A percentile compares a stretch with the other conserved stretches of the same genome.
phyloP scores from a whole-genome alignment of 2,329 filamentous ascomycete genomes.

The Chrysoporthe austroafricana region DNA sequence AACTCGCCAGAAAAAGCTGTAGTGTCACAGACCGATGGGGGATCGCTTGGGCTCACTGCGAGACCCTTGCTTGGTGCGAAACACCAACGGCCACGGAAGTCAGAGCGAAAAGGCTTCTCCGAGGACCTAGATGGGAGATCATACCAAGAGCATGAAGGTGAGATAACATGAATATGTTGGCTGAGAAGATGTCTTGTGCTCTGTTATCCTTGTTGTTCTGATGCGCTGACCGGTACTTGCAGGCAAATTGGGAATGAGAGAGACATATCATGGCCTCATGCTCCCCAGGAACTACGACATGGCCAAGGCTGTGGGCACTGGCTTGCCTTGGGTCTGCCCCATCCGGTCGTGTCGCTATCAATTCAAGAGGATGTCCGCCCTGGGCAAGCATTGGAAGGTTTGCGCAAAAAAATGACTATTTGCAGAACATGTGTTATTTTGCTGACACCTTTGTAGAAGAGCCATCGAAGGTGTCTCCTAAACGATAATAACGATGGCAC shows the following conservation, averaged over 20 bases:
- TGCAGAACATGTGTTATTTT: neutral
- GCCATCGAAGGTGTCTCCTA: slow-evolving; percentile 12
- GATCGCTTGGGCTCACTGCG: too few relatives aligned
- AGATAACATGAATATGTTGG: neutral
- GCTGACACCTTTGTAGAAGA: slow-evolving; percentile 2
- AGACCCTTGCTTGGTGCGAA: too few relatives aligned
- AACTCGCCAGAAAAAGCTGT: too few relatives aligned
- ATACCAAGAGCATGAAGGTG: neutral
- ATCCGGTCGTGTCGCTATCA: slow-evolving; percentile 15
- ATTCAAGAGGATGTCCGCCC: neutral
- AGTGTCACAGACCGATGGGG: too few relatives aligned
- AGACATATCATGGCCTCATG: neutral
- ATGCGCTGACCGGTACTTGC: neutral
- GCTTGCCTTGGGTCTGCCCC: slow-evolving; percentile 17
- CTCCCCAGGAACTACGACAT: slow-evolving; percentile 14
- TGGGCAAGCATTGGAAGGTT: slow-evolving; percentile 17
- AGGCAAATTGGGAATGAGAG: neutral
- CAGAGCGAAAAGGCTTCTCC: too few relatives aligned
- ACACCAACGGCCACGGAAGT: too few relatives aligned
- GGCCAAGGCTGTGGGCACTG: neutral
- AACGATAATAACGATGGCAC: slow-evolving; percentile 22
- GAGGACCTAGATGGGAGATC: too few relatives aligned
- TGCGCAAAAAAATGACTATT: neutral
- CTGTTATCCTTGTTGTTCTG: neutral
- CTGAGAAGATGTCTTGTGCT: neutral